phyloP scores from a whole-genome alignment of 23 red algal genomes.

The Chondrus crispus region DNA sequence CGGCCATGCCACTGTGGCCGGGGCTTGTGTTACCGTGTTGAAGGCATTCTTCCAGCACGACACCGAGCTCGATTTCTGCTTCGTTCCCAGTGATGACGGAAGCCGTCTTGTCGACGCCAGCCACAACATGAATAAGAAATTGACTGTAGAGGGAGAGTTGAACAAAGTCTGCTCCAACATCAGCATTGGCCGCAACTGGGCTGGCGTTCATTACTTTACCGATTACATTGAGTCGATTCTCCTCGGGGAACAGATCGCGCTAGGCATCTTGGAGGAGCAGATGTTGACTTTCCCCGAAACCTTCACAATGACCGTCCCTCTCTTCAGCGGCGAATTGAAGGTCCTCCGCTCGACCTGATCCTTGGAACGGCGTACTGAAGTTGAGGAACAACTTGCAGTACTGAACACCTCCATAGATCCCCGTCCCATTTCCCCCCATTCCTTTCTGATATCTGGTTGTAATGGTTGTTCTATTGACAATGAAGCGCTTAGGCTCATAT shows the following conservation, averaged over 20 bases:
- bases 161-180: conserved; percentile 71
- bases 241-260: conserved; percentile 43
- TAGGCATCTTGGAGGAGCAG: conserved; percentile 66
- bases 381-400: too few species aligned
- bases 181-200: conserved; percentile 63
- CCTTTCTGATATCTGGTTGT: too few species aligned
- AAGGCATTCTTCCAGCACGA: conserved; percentile 62
- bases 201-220: conserved; percentile 57
- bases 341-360: too few species aligned
- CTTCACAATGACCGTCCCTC: conserved; percentile 51
- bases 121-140: background rate
- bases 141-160: conserved; percentile 64
- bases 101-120: background rate
- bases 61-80: conserved; percentile 22
- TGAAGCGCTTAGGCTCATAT: too few species aligned
- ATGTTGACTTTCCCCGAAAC: conserved; percentile 46
- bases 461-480: too few species aligned
- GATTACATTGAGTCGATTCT: conserved; percentile 54
- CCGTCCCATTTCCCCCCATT: too few species aligned
- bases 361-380: too few species aligned
- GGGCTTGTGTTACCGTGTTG: conserved; percentile 65
- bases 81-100: conserved; percentile 12
- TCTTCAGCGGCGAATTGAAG: conserved; percentile 30
- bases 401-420: too few species aligned
- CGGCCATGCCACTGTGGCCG: conserved; percentile 70